phyloP scores from a whole-genome alignment of 148 eudicot genomes.

The Persicaria maculosa region DNA sequence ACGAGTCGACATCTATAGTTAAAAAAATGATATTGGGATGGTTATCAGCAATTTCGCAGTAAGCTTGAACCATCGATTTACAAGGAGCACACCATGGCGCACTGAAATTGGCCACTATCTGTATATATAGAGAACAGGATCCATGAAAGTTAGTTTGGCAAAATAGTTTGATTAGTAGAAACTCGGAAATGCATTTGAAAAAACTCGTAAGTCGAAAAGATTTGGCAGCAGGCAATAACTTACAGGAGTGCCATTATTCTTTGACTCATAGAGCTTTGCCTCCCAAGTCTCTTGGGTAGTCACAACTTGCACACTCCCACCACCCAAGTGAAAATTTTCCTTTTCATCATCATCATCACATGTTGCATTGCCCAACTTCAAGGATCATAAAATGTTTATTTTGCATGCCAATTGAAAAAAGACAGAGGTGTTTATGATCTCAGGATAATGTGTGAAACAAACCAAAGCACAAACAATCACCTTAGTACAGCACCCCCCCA shows the following conservation, averaged over 20 bases:
- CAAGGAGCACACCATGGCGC: conserved; percentile 69
- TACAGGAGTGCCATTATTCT: conserved; percentile 38
- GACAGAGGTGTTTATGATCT: not conserved
- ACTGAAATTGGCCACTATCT: conserved; percentile 68
- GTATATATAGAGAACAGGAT: conserved; percentile 5
- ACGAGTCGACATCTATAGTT: conserved; percentile 62
- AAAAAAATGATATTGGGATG: conserved; percentile 47
- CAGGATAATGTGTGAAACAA: not conserved
- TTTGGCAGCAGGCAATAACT: conserved; percentile 13
- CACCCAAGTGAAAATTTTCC: conserved; percentile 26
- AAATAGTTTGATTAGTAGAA: not conserved
- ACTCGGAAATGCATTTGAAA: not conserved
- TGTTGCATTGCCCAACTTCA: conserved; percentile 1
- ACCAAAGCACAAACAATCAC: not conserved
- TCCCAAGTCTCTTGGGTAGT: conserved; percentile 49
- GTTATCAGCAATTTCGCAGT: conserved; percentile 56
- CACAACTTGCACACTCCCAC: conserved; percentile 54
- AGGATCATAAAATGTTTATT: not conserved
- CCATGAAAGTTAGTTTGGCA: not conserved
- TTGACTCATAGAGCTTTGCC: conserved; percentile 52
- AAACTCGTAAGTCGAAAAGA: not conserved
- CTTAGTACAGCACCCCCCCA: conserved; percentile 14
- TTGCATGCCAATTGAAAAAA: not conserved
- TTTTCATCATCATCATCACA: not conserved
- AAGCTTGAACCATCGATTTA: conserved; percentile 43